Evolutionary conservation across 805 yeast genomes (phyloP).

Genomic region (Ogataea salicorniae): DNA sequence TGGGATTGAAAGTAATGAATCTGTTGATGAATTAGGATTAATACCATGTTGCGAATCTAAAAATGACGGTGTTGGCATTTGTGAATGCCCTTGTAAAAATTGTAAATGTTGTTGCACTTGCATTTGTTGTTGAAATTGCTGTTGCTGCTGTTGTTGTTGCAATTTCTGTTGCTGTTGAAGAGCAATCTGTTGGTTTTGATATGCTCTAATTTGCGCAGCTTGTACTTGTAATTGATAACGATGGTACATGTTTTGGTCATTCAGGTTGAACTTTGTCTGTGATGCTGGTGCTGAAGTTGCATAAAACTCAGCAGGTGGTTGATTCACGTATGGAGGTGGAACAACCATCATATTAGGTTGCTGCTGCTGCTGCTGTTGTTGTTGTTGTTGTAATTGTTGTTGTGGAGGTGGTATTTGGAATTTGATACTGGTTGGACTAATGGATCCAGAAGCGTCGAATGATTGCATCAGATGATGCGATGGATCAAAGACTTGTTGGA

Average conservation of each 20-base stretch:
- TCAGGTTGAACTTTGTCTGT: constrained; percentile 14
- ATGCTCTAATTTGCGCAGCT: constrained; percentile 18
- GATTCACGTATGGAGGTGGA: neutral
- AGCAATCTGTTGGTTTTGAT: constrained; percentile 17
- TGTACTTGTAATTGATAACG: constrained; percentile 17
- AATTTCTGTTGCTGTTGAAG: constrained; percentile 11
- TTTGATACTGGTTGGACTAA: constrained; percentile 1
- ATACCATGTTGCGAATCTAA: neutral
- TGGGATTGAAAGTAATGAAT: too few species aligned
- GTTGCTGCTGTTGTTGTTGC: constrained; percentile 2
- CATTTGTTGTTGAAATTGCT: constrained; percentile 5
- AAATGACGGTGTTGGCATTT: neutral
- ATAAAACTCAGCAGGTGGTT: neutral
- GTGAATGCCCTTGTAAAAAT: neutral
- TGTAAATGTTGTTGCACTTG: constrained; percentile 1
- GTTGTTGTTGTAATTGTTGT: neutral
- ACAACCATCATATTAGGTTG: neutral
- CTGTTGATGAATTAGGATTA: too few species aligned
- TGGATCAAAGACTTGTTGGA: constrained; percentile 10
- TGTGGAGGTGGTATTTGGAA: neutral
- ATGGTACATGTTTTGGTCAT: constrained; percentile 9
- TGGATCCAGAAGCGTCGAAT: constrained; percentile 3
- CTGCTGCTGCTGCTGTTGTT: neutral
- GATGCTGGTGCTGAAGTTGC: constrained; percentile 21
- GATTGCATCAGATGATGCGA: constrained; percentile 8